phyloP scores from a whole-genome alignment of 305 asterid genomes.

The Plantago coronopus region DNA sequence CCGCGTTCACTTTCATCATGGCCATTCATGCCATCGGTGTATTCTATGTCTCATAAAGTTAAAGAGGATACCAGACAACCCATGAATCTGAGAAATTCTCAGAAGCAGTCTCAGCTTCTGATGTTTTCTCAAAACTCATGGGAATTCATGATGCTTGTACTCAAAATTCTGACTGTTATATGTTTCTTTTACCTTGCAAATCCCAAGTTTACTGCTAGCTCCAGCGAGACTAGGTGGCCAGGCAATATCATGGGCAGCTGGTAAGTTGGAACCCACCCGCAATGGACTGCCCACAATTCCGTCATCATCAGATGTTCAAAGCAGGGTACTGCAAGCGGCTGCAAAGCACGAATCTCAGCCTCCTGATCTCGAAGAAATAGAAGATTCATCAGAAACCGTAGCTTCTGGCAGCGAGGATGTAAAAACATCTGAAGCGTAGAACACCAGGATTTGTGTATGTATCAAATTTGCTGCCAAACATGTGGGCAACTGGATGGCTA shows the following conservation, averaged over 20 bases:
- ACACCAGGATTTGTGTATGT: not conserved
- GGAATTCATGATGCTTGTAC: not conserved
- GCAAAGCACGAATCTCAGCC: constrained; percentile 93
- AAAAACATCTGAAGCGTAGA: constrained; percentile 64
- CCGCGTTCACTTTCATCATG: no score
- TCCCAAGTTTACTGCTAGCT: constrained; percentile 54
- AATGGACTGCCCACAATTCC: constrained; percentile 84
- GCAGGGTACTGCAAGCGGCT: constrained; percentile 89
- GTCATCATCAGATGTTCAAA: constrained; percentile 79
- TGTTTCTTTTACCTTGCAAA: not conserved
- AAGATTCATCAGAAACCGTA: constrained; percentile 36
- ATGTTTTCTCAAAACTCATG: not conserved
- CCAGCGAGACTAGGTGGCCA: constrained; percentile 68
- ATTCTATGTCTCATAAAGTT: no score
- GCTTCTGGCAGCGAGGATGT: constrained; percentile 45
- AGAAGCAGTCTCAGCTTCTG: not conserved
- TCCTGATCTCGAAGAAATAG: constrained; percentile 41
- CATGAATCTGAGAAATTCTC: not conserved
- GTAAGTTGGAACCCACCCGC: constrained; percentile 56
- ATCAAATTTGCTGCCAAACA: constrained; percentile 2
- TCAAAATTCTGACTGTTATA: not conserved
- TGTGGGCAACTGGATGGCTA: not conserved
- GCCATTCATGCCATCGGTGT: no score
- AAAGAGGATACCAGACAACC: no score
- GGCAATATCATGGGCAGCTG: constrained; percentile 74